Conservation (phyloP, 768 basidiomycete genomes). For the Rhizopogon vinicolor region DNA sequence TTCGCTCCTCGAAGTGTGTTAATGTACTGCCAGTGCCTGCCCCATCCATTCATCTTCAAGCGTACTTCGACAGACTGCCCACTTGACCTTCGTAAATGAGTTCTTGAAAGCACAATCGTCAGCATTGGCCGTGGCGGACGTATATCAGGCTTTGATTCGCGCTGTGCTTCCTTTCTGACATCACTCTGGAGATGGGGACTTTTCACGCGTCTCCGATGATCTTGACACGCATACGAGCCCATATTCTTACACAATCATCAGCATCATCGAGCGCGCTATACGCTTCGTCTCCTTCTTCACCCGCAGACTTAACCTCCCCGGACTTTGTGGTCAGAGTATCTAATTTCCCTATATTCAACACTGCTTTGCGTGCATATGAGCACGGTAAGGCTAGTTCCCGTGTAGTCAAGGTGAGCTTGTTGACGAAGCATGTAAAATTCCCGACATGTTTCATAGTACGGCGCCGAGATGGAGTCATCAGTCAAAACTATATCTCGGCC, state of each 20-base stretch:
- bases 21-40: constrained; percentile 14
- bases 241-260: not conserved
- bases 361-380: constrained; percentile 72
- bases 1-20: constrained; percentile 41
- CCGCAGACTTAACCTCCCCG: constrained; percentile 11
- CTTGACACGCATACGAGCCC: not conserved
- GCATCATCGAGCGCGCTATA: constrained; percentile 11
- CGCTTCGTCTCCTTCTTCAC: constrained; percentile 9
- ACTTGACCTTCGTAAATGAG: constrained; percentile 9
- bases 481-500: constrained; percentile 78
- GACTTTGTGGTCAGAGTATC: constrained; percentile 56
- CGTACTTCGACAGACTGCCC: constrained; percentile 19
- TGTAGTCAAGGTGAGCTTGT: constrained; percentile 68
- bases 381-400: constrained; percentile 79
- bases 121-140: constrained; percentile 4
- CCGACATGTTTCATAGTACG: constrained; percentile 49
- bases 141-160: constrained; percentile 9
- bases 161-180: too few relatives aligned
- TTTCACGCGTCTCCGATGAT: too few relatives aligned
- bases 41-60: constrained; percentile 15
- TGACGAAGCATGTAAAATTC: constrained; percentile 1
- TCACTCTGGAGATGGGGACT: too few relatives aligned
- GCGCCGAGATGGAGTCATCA: constrained; percentile 81
- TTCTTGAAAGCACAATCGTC: constrained; percentile 1
- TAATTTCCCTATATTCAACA: constrained; percentile 65